Evolutionary conservation across 1,139 yeast species (phyloP), one percentile per base, ranked within the genome.

Genomic region (Candida pseudocylindracea): DNA sequence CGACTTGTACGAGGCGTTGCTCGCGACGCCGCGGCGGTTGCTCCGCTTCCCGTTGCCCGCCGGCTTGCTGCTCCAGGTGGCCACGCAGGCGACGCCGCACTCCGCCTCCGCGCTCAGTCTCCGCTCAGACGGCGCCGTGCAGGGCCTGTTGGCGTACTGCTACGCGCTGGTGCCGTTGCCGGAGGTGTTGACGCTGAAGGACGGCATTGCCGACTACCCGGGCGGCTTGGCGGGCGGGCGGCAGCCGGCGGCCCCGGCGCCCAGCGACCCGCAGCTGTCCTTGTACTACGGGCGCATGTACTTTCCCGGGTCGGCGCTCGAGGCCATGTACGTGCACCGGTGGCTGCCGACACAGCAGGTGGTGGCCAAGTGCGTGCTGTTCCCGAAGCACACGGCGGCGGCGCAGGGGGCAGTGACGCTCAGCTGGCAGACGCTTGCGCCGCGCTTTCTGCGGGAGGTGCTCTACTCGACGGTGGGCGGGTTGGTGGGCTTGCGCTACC

Each of bases 401-500:
- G 51, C 76, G 20, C 75, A 74, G 39, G 59, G 72, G 41, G 20
- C 20, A 6, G 20, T 15, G 6, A 15, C 20, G 6, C 20, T 15
- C 20, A 15, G 20, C 20, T 15, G 20, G 20, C 95, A 83, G 45
- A 62, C 68, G 33, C 74, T 76, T 44, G 60, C 68, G 1, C 72
- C 74, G 2, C 63, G 61, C 35, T 67, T 67, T 41, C 68, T 79
- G 45, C 67, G 78, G 36, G 98, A 91, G 47, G 60, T 72, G 39
- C 65, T 85, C 7, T 81, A 72, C 49, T 78, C 93, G n/a, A 74
- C 94, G 7, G 80, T 79, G 42, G 96, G 88, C 44, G 70, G 85
- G 0, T 57, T 91, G n/a, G 43, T 81, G 25, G 98, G 98, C 0
- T 65, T 80, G 39, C 55, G 96, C 36, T 71, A 76, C 33, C 56